Base-by-base conservation (phyloP, 139 green algal genomes). In the Auxenochlorella pyrenoidosa region DNA sequence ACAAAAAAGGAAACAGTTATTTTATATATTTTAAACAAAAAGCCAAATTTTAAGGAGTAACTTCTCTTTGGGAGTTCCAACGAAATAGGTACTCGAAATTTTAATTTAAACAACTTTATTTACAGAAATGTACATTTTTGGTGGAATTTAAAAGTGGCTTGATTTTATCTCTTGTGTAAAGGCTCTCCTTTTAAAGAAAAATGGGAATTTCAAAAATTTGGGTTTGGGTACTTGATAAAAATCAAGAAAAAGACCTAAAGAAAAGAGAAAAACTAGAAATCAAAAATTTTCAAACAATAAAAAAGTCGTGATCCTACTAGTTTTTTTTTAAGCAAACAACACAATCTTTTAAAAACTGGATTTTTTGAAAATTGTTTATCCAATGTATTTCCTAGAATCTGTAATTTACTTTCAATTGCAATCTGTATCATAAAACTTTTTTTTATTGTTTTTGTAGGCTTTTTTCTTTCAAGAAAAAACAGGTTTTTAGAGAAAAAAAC, bases 111-210 rank as follows among this genome's bases (percentile, higher is more conserved):
- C 15, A 63, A 63, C 22, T 24, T 63, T 28, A 24, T 63, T 63
- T 6, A 12, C 47, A 58, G 6, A 6, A 58, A 58, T 58, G 6
- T 24, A 2, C 13, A 63, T 24, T 89, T 85, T 89, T 86, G 78
- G 79, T 86, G 90, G 87, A 93, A 93, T 88, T 93, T 86, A 73
- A 82, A 86, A 94, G 30, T 75, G 79, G 90, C 92, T 90, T 59
- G 91, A 87, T 73, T 79, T 51, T 54, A 34, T 34, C 4, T 34
- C 24, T 79, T 34, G 89, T 91, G 88, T 90, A 63, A 47, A 47
- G 21, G 36, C 70, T 73, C 59, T 84, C 79, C 38, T 86, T 72
- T 83, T n/a, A 58, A 40, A n/a, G n/a, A 82, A 73, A 60, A 80
- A 76, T n/a, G 19, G 15, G 66, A 71, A 43, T 84, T 66, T 88